A percentile compares a stretch with the other conserved stretches of the same genome.
Conservation (phyloP, 768 basidiomycete species). For the Kwoniella newhampshirensis region DNA sequence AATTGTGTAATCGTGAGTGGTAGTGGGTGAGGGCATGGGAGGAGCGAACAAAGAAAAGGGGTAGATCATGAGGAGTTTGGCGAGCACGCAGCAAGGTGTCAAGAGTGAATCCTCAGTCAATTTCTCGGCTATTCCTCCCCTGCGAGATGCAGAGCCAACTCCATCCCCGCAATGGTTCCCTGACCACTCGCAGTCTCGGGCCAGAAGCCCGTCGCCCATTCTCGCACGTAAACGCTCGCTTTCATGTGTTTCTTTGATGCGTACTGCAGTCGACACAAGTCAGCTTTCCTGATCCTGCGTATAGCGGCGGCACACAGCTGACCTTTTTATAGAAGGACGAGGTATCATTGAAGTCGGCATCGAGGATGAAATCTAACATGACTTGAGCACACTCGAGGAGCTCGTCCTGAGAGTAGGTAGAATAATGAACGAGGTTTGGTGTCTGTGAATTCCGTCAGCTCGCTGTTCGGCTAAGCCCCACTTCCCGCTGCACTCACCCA, state of each 20-base stretch:
- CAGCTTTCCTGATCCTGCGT: neutral
- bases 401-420: constrained; percentile 75
- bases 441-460: constrained; percentile 58
- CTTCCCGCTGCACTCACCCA: constrained; percentile 66
- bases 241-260: constrained; percentile 74
- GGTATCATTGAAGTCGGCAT: constrained; percentile 58
- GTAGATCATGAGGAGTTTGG: too few species aligned
- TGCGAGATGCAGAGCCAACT: constrained; percentile 9
- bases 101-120: too few species aligned
- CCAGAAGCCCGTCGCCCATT: constrained; percentile 64
- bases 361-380: constrained; percentile 82
- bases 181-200: constrained; percentile 26
- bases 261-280: constrained; percentile 56
- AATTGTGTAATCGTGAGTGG: too few species aligned
- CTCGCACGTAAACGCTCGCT: constrained; percentile 77
- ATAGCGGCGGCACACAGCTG: neutral
- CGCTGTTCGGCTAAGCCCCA: neutral
- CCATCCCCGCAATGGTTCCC: constrained; percentile 13
- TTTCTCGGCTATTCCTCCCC: constrained; percentile 5
- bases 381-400: constrained; percentile 76
- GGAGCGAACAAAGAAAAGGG: too few species aligned
- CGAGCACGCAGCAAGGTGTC: too few species aligned
- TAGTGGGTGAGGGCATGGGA: too few species aligned
- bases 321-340: constrained; percentile 77
- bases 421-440: constrained; percentile 81